Percentiles rank a stretch among this genome's conserved stretches.
Conservation (phyloP, 768 basidiomycete species). For the Filobasidium wieringae region DNA sequence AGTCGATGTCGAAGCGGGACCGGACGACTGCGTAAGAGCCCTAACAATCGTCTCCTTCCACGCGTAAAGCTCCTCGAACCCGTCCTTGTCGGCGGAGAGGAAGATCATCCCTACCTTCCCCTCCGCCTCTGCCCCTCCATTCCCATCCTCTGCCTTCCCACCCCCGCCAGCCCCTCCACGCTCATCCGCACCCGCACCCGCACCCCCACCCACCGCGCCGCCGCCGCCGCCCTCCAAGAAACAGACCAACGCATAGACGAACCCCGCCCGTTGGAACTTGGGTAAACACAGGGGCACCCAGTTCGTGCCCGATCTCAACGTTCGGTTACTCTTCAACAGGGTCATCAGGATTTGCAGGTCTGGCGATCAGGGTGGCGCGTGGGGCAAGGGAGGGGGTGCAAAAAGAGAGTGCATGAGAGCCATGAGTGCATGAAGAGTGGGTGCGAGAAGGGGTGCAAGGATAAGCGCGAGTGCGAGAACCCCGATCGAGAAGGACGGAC, state of each 20-base stretch:
- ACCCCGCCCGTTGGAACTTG: constrained; percentile 77
- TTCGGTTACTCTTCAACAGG: constrained; percentile 72
- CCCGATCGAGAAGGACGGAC: constrained; percentile 44
- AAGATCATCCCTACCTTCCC: constrained; percentile 55
- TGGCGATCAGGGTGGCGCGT: constrained; percentile 22
- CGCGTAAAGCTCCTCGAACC: constrained; percentile 61
- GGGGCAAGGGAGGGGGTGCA: not conserved
- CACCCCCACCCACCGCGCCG: too few species aligned
- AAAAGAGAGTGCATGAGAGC: too few species aligned
- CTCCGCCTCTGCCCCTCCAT: too few species aligned
- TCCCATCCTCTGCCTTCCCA: too few species aligned
- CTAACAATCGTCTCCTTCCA: constrained; percentile 62
- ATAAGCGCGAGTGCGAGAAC: too few species aligned
- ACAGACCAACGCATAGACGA: constrained; percentile 76
- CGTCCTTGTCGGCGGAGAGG: constrained; percentile 65
- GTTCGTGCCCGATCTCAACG: constrained; percentile 59
- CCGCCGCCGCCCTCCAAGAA: constrained; percentile 32
- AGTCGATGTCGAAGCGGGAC: too few species aligned
- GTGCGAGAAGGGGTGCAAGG: too few species aligned
- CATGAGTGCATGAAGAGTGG: too few species aligned
- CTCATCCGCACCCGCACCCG: too few species aligned
- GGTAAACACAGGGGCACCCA: constrained; percentile 96
- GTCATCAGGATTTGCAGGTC: constrained; percentile 90
- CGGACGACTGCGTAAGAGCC: too few species aligned
- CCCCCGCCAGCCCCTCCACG: too few species aligned